Evolutionary conservation across 805 yeast species (phyloP), one percentile per base, ranked within the genome.

Genomic region (Tetrapisispora iriomotensis): DNA sequence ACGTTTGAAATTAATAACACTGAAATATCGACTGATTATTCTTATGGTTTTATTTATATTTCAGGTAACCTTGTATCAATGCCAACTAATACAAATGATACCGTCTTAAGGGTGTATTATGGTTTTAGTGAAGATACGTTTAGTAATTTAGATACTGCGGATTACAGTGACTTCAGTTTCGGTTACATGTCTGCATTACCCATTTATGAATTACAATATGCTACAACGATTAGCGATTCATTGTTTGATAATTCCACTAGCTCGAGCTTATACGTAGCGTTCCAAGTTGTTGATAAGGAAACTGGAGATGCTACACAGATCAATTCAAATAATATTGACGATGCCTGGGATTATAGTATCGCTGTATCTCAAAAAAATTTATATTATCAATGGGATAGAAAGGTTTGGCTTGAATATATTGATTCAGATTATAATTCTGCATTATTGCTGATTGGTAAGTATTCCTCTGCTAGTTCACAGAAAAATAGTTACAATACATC

Each of bases 341-440:
- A 17, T 6, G 29, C 35, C 7, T 81, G 88, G 88, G 46, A 65
- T 7, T 82, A 79, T 51, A 74, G 77, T 52, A 57, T 86, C 25
- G 88, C 85, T 3, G 72, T 75, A 2, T 77, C 85, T 2, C 78
- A 71, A 49, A 67, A 67, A 36, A 77, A 77, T 53, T 61, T 79
- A 46, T 75, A 75, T 1, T 81, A 73, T 49, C 84, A 79, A 52
- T 81, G 84, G 82, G 86, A 79, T 55, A 64, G 66, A 32, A 62
- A 73, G 14, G 54, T 74, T 9, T 71, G 76, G 72, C 70, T 76
- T 0, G 50, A 58, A 26, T 61, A 81, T 14, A 72, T 82, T 2
- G 95, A 85, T 54, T 63, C 87, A 0, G 95, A 84, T 59, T 72
- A 74, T 49, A 64, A 67, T 14, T 72, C 83, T 26, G 87, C 82